Base-by-base conservation (phyloP, 2,329 filamentous ascomycete genomes). In the Phoma herbarum region DNA sequence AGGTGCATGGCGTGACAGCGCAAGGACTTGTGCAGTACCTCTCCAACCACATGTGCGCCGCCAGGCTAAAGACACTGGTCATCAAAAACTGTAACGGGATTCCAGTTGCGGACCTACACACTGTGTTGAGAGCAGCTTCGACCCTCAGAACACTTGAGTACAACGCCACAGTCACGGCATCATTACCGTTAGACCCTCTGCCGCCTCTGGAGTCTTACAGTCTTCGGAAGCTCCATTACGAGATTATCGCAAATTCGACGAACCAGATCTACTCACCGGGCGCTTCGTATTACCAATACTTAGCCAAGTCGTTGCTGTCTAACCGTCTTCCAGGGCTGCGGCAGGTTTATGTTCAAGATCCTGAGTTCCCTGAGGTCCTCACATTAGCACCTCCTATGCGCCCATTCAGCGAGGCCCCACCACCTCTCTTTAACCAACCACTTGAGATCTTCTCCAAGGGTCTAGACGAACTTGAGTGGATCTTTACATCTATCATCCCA, bases 291-390 rank as follows among this genome's bases (percentile, higher is more conserved):
- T 96, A 97, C 77, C 86, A 87, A 60, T 97, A 97, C 77, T 86
- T 98, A 20, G 88, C 92, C 25, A 86, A 86, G n/a, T 96, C 92
- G 0, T 85, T 98, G 29, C 86, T 95, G 60, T 85, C 87, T 16
- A 90, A 89, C 61, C 85, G 87, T 8, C 83, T 98, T 8, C 92
- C 93, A 1, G 85, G 84, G 33, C 83, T 98, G 9, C 84, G 84
- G 33, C 86, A 88, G 22, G 85, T 98, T 8, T 97, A 96, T 74
- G 94, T 97, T 18, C 90, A 92, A 49, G 93, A 97, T 69, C 86
- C 90, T 25, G 83, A 86, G 48, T 97, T 98, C 73, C 88, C 93
- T 2, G 92, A 96, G 66, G 84, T 89, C 11, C 85, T 97, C 6
- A 84, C 93, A 14, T 82, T 94, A 7, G 85, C 88, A 1, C 90